Conservation (phyloP, 306 rosid genomes). For the Dryas drummondii region DNA sequence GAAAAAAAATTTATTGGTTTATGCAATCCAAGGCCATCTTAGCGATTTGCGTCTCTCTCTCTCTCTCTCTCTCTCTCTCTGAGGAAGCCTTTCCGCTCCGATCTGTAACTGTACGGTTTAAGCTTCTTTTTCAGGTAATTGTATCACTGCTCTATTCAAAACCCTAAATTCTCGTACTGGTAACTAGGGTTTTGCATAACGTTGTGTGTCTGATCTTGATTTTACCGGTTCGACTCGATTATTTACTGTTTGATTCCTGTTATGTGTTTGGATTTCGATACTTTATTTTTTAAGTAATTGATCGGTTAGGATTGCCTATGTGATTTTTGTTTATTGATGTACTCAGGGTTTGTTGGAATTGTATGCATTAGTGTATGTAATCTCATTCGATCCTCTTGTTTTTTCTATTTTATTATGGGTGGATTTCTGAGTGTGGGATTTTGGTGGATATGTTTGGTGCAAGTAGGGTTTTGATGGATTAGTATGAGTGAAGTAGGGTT, state of each 20-base stretch:
- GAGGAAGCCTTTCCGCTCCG: slow-evolving; percentile 11
- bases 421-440: background rate
- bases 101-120: slow-evolving; percentile 7
- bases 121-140: slow-evolving; percentile 23
- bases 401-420: background rate
- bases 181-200: background rate
- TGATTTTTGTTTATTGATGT: background rate
- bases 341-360: slow-evolving; percentile 1
- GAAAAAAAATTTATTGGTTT: background rate
- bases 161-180: background rate
- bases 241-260: background rate
- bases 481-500: background rate
- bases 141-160: background rate
- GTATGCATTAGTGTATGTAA: background rate
- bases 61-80: background rate
- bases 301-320: background rate
- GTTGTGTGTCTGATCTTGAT: background rate
- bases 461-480: background rate
- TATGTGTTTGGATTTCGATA: background rate
- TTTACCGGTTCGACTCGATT: background rate
- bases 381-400: background rate
- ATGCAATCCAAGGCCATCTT: slow-evolving; percentile 16
- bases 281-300: background rate
- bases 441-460: background rate
- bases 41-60: slow-evolving; percentile 2